Evolutionary conservation across 331 rosid species (phyloP).

Genomic region (Quercus lobata): DNA sequence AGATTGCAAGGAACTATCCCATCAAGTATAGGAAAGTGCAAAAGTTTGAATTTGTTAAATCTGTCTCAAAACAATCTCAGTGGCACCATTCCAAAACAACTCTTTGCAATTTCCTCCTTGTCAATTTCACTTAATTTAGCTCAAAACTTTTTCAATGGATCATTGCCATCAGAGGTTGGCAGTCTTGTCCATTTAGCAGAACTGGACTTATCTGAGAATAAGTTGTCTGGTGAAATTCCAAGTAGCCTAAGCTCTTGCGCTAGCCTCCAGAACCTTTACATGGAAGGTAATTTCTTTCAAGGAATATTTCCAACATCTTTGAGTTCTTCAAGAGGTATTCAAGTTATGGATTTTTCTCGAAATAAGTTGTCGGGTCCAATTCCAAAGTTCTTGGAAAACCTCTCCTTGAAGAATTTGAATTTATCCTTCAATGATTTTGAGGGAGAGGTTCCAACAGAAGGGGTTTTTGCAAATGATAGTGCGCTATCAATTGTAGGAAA

Average conservation of each 20-base stretch:
- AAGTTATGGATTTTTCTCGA: background rate
- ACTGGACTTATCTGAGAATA: slow-evolving; percentile 8
- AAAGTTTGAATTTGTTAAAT: background rate
- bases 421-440: slow-evolving; percentile 1
- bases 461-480: slow-evolving; percentile 1
- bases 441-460: background rate
- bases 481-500: background rate
- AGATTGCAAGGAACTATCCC: slow-evolving; percentile 1
- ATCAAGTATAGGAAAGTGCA: background rate
- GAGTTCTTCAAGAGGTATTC: background rate
- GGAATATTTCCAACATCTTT: no score
- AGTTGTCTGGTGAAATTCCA: slow-evolving; percentile 1
- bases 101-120: background rate
- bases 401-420: background rate
- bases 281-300: background rate
- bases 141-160: background rate
- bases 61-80: background rate
- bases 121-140: slow-evolving; percentile 6
- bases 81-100: background rate
- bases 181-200: background rate
- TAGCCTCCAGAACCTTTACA: background rate
- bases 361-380: background rate
- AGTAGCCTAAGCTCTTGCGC: background rate
- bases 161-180: slow-evolving; percentile 1
- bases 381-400: no score